Evolutionary conservation across 257 asterid genomes (phyloP), one percentile per base, ranked within the genome.

Genomic region (Salvia rosmarinus): DNA sequence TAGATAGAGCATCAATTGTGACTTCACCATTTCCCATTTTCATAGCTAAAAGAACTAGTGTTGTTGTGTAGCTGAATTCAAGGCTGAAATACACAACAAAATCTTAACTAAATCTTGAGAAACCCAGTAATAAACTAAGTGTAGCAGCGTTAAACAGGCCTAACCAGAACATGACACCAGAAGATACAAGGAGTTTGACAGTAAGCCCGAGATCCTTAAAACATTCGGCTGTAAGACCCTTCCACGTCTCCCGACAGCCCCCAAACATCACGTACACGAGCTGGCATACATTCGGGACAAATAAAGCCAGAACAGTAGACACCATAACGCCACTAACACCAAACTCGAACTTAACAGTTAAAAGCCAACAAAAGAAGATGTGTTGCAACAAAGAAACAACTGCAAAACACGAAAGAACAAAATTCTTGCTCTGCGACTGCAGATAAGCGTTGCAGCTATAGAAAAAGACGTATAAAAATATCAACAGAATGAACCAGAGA

Each of bases 111-210:
- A n/a, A 28, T 28, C 32, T 28, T 28, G 32, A 28, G 32, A 28
- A 28, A 28, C 4, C 32, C 4, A 28, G 32, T 28, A 28, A 4
- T n/a, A n/a, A n/a, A 28, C 32, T 34, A 34, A 4, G 39, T 32
- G n/a, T n/a, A n/a, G n/a, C n/a, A n/a, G n/a, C n/a, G n/a, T n/a
- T n/a, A n/a, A n/a, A n/a, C 9, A 1, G 39, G 6, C 6, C 81
- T 83, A 67, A 90, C 95, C 95, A 90, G 44, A 90, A 44, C 96
- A 90, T 90, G 12, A 81, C 88, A 75, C 97, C 96, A 34, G 95
- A 84, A 1, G 93, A 81, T 8, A 85, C 42, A 7, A 93, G 85
- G 52, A 90, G 96, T 80, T 79, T 86, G 82, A 86, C 47, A 0
- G 82, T 77, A 0, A 88, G 95, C 77, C 84, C 71, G 9, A 88